Evolutionary conservation across 768 basidiomycete genomes (phyloP).

Genomic region (Polyporus arcularius): DNA sequence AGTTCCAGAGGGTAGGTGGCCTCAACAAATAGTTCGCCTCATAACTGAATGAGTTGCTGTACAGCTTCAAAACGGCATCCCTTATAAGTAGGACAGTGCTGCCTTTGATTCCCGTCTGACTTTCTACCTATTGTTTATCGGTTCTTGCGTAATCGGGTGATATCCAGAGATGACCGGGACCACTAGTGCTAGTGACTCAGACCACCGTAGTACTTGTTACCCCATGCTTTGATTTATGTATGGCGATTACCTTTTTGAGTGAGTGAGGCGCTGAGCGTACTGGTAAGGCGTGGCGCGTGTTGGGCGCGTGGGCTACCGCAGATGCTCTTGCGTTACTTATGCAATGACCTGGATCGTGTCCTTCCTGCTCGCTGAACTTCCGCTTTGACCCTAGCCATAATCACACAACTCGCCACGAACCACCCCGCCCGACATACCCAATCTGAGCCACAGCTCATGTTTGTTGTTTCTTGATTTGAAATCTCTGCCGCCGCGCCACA

Average conservation of each 20-base stretch:
- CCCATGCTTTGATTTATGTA: not conserved
- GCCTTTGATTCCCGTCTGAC: not conserved
- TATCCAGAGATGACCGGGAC: no score
- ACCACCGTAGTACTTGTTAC: not conserved
- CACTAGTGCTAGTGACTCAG: no score
- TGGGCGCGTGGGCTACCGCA: no score
- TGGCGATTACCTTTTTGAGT: no score
- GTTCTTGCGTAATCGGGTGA: no score
- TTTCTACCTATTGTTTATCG: not conserved
- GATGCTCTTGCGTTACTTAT: no score
- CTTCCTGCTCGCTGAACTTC: not conserved
- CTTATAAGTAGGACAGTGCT: constrained; percentile 34
- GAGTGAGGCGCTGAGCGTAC: no score
- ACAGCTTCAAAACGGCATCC: constrained; percentile 52
- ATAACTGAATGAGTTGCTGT: constrained; percentile 3
- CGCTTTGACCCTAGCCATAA: not conserved
- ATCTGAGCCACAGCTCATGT: not conserved
- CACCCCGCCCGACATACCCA: not conserved
- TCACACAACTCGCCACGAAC: no score
- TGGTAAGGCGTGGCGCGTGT: no score
- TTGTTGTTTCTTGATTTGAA: not conserved
- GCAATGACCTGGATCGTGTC: not conserved
- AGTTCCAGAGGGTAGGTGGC: constrained; percentile 81
- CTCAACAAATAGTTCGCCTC: constrained; percentile 1
- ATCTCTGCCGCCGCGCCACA: not conserved